Conservation (phyloP, 352 stramenopile species). For the Phytopythium cucurbitacearum region DNA sequence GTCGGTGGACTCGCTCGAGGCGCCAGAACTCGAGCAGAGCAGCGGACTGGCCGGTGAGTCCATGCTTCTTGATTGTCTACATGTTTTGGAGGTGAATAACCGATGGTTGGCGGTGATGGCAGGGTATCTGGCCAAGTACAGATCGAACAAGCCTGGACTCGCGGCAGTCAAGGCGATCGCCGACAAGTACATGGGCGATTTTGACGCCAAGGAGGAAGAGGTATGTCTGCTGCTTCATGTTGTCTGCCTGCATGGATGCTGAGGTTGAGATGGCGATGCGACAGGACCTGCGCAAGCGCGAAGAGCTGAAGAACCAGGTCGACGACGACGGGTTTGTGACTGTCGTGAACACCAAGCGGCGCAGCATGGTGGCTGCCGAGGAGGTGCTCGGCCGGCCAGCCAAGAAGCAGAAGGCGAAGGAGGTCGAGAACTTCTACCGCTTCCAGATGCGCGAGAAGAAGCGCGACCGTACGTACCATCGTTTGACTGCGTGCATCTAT, state of each 20-base stretch:
- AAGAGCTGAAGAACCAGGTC: slow-evolving; percentile 76
- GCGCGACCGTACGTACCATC: slow-evolving; percentile 58
- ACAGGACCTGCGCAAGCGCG: slow-evolving; percentile 44
- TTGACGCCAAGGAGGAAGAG: slow-evolving; percentile 66
- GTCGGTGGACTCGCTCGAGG: slow-evolving; percentile 31
- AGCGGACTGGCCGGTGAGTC: slow-evolving; percentile 31
- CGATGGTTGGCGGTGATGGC: slow-evolving; percentile 2
- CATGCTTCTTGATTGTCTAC: background rate
- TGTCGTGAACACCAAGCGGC: slow-evolving; percentile 81
- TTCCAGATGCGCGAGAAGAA: slow-evolving; percentile 87
- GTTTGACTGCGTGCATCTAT: background rate
- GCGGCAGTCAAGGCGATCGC: slow-evolving; percentile 59
- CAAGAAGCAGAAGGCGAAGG: slow-evolving; percentile 86
- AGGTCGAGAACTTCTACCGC: slow-evolving; percentile 79
- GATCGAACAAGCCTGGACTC: slow-evolving; percentile 58
- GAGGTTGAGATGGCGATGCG: background rate
- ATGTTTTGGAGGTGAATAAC: background rate
- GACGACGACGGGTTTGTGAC: slow-evolving; percentile 83
- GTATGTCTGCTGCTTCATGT: slow-evolving; percentile 10
- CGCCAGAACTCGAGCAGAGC: slow-evolving; percentile 11
- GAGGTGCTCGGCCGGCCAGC: slow-evolving; percentile 45
- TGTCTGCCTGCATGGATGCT: background rate
- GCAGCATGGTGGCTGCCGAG: slow-evolving; percentile 37
- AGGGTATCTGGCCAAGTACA: slow-evolving; percentile 63
- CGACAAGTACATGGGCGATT: slow-evolving; percentile 73